Evolutionary conservation across 2,329 filamentous ascomycete genomes (phyloP).

Genomic region (Beauveria asiatica): DNA sequence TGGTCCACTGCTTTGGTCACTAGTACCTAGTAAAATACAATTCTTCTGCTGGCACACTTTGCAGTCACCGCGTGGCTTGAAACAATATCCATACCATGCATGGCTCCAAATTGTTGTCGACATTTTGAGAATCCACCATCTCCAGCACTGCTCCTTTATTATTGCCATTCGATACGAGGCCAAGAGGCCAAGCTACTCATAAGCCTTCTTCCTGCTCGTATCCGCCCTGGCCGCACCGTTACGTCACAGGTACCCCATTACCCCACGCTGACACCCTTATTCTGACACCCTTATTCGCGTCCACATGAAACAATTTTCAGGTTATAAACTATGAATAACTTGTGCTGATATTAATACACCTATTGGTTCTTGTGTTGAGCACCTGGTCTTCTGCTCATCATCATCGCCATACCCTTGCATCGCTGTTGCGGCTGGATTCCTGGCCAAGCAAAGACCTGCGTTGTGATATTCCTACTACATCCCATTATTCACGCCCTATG

Average conservation of each 20-base stretch:
- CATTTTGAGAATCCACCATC: too few species aligned
- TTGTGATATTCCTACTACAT: not conserved
- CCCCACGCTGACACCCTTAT: not conserved
- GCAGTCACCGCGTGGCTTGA: not conserved
- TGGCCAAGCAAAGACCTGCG: not conserved
- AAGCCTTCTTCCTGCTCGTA: not conserved
- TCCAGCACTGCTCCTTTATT: not conserved
- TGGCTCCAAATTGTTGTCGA: not conserved
- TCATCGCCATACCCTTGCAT: too few species aligned
- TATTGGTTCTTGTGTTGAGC: not conserved
- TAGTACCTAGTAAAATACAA: too few species aligned
- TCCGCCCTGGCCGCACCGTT: not conserved
- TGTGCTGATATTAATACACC: not conserved
- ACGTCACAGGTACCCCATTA: not conserved
- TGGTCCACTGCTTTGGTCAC: too few species aligned
- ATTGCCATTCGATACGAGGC: not conserved
- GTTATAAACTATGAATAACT: not conserved
- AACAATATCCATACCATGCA: not conserved
- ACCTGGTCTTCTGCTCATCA: not conserved
- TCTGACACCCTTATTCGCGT: not conserved
- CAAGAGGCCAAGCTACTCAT: not conserved
- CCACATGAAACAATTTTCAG: too few species aligned
- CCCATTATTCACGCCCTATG: not conserved
- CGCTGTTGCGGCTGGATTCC: too few species aligned
- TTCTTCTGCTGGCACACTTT: too few species aligned